Percentiles rank a stretch among this genome's conserved stretches.
Conservation (phyloP, 805 yeast species). For the Wickerhamiella musiphila region DNA sequence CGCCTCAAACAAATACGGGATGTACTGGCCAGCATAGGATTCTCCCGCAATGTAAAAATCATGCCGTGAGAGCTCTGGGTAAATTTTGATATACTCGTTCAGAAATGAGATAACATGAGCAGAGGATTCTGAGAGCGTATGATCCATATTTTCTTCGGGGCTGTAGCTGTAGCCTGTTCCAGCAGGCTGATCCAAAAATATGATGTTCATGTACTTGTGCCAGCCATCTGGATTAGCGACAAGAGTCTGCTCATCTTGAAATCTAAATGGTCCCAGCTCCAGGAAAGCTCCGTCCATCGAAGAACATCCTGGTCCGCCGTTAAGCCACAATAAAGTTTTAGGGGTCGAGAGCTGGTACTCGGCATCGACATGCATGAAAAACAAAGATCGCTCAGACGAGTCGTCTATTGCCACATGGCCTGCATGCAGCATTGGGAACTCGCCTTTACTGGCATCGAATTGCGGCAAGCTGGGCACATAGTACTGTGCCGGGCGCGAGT, state of each 20-base stretch:
- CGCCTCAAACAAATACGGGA: conserved; percentile 67
- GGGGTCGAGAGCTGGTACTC: conserved; percentile 19
- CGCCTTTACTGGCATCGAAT: conserved; percentile 10
- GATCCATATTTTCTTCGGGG: conserved; percentile 26
- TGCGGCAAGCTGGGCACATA: conserved; percentile 22
- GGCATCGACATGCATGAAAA: conserved; percentile 54
- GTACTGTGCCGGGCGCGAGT: conserved; percentile 13
- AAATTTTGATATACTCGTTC: conserved; percentile 43
- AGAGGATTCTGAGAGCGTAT: conserved; percentile 31
- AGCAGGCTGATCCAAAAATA: conserved; percentile 86
- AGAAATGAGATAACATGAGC: conserved; percentile 48
- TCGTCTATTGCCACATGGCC: conserved; percentile 44
- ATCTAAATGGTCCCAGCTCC: conserved; percentile 80
- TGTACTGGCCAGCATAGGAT: conserved; percentile 92
- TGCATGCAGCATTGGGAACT: conserved; percentile 29
- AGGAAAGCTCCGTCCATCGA: conserved; percentile 93
- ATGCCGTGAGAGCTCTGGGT: conserved; percentile 51
- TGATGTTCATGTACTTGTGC: conserved; percentile 60
- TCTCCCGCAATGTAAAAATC: conserved; percentile 80
- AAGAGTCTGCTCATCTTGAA: conserved; percentile 28
- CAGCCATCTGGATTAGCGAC: conserved; percentile 58
- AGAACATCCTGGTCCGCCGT: conserved; percentile 98
- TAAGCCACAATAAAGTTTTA: conserved; percentile 54
- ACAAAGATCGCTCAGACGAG: conserved; percentile 40
- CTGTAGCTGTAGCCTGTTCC: conserved; percentile 81